Evolutionary conservation across 176 grass and related monocot genomes (phyloP), one percentile per base, ranked within the genome.

Genomic region (Guadua angustifolia): DNA sequence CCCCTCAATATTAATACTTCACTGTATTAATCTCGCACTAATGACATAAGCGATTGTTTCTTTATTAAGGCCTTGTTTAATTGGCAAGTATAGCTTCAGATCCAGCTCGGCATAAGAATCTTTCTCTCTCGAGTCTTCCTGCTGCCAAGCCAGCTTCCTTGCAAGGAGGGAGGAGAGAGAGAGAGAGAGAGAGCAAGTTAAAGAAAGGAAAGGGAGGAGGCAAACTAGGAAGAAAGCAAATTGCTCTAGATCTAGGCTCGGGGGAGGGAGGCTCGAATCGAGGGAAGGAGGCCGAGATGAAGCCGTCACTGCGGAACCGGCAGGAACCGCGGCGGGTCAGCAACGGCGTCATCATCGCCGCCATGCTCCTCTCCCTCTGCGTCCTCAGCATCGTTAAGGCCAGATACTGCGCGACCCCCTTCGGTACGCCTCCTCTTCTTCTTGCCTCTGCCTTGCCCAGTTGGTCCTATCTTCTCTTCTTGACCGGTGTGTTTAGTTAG

Each of bases 291-390:
- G 40, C 8, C 22, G 39, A n/a, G 88, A 94, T 94, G 92, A 94
- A 94, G 86, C 40, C 83, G 50, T 83, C 92, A 35, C 39, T 83
- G 74, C 87, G 92, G 86, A 94, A 72, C 79, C 84, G 88, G 79
- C 74, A 85, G 83, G 92, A 94, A 79, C 82, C 86, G 32, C 86
- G 88, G 26, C 89, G 88, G 75, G 47, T 88, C 5, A 90, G 92
- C 78, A 94, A 94, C 78, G 86, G 50, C 38, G 75, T 91, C 86
- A 86, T 94, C 92, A 80, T 94, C 73, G 86, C 84, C 63, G 83
- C 88, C 83, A 91, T 94, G 88, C 86, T 94, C 36, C 80, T 94
- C 60, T 94, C 89, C 33, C 86, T 94, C 44, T 91, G 92, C 85
- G 46, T 94, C 52, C 92, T 94, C 67, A 89, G 89, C 52, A 60